Conservation (phyloP, 2,329 filamentous ascomycete species). For the Fusarium chaquense region DNA sequence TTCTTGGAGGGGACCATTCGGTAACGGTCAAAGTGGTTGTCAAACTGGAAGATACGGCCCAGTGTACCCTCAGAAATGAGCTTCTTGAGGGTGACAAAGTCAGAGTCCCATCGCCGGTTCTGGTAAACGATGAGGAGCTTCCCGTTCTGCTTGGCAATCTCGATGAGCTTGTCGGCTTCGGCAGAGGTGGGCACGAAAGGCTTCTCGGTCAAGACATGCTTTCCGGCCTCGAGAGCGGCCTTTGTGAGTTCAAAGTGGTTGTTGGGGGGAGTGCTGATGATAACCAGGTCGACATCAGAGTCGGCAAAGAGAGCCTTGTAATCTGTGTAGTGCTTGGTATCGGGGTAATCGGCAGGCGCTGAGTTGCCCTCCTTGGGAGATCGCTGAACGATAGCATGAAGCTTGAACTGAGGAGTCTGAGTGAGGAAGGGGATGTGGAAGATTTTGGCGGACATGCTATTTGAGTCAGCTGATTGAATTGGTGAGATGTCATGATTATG, state of each 20-base stretch:
- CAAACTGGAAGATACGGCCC: slow-evolving; percentile 80
- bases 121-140: slow-evolving; percentile 76
- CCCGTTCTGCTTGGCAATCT: slow-evolving; percentile 63
- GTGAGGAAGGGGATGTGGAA: slow-evolving; percentile 87
- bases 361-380: slow-evolving; percentile 73
- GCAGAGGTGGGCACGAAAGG: slow-evolving; percentile 80
- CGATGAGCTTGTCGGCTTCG: slow-evolving; percentile 74
- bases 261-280: slow-evolving; percentile 78
- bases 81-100: slow-evolving; percentile 77
- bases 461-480: slow-evolving; percentile 34
- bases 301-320: slow-evolving; percentile 74
- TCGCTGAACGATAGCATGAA: slow-evolving; percentile 83
- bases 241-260: slow-evolving; percentile 76
- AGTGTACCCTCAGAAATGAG: slow-evolving; percentile 70
- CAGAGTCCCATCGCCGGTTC: slow-evolving; percentile 82
- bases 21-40: slow-evolving; percentile 85
- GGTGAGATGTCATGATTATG: slow-evolving; percentile 14
- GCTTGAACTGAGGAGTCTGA: slow-evolving; percentile 71
- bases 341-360: slow-evolving; percentile 75
- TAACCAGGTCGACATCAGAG: slow-evolving; percentile 73
- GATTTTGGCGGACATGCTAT: slow-evolving; percentile 75
- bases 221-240: slow-evolving; percentile 74
- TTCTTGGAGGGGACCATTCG: slow-evolving; percentile 67
- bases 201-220: slow-evolving; percentile 86
- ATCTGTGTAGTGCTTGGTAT: slow-evolving; percentile 72